phyloP scores from a whole-genome alignment of 306 rosid genomes.

The Fagus sylvatica region DNA sequence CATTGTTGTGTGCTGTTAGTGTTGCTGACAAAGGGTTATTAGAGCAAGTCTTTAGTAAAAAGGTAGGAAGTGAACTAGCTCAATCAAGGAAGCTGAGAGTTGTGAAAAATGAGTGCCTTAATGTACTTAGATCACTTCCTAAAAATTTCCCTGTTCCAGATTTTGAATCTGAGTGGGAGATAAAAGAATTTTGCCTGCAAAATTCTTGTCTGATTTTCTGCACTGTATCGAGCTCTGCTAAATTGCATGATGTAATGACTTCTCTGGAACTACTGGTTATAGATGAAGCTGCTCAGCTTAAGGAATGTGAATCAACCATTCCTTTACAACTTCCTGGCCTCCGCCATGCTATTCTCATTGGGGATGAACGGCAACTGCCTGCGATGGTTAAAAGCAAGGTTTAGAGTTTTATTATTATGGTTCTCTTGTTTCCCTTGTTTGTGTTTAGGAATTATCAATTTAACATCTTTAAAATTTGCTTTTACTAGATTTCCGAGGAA shows the following conservation, averaged over 20 bases:
- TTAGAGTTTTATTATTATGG: not conserved
- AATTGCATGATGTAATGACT: slow-evolving; percentile 9
- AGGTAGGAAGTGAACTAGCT: not conserved
- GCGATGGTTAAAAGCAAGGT: slow-evolving; percentile 45
- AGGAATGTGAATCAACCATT: slow-evolving; percentile 48
- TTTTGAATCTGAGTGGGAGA: not conserved
- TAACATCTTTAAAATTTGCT: not conserved
- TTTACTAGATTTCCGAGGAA: slow-evolving; percentile 14
- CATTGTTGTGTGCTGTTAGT: slow-evolving; percentile 5
- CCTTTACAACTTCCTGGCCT: slow-evolving; percentile 38
- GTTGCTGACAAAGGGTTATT: slow-evolving; percentile 14
- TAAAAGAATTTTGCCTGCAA: slow-evolving; percentile 39
- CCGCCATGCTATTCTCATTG: slow-evolving; percentile 38
- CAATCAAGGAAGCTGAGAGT: slow-evolving; percentile 8
- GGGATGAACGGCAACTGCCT: slow-evolving; percentile 46
- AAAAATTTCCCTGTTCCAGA: slow-evolving; percentile 18
- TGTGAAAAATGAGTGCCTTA: slow-evolving; percentile 12
- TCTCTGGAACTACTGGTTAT: slow-evolving; percentile 30
- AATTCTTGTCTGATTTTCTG: slow-evolving; percentile 53
- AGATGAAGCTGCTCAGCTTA: slow-evolving; percentile 47
- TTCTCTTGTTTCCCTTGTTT: not conserved
- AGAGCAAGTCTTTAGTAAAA: not conserved
- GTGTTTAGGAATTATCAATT: not conserved
- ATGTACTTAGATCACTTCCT: slow-evolving; percentile 29
- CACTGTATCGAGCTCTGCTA: slow-evolving; percentile 36